Conservation (phyloP, 768 basidiomycete species). For the Tylopilus plumbeoviolaceoides region DNA sequence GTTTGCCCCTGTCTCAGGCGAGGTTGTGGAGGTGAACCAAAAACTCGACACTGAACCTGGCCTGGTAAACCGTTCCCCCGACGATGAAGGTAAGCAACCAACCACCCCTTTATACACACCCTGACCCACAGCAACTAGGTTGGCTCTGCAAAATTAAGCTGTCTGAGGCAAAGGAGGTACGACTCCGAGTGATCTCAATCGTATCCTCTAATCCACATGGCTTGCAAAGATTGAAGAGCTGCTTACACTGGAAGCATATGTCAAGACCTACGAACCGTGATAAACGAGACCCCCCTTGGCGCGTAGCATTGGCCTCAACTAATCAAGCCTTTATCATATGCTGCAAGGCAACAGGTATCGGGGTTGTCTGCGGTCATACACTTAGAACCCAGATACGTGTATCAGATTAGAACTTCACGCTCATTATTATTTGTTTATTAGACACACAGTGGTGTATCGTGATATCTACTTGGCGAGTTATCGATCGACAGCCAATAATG, state of each 20-base stretch:
- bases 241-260: slow-evolving; percentile 75
- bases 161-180: slow-evolving; percentile 71
- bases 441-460: not conserved
- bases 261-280: slow-evolving; percentile 48
- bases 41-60: slow-evolving; percentile 62
- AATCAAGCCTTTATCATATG: not conserved
- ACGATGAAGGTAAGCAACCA: slow-evolving; percentile 63
- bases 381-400: slow-evolving; percentile 6
- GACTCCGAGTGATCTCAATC: slow-evolving; percentile 8
- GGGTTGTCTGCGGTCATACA: not conserved
- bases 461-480: not conserved
- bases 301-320: slow-evolving; percentile 21
- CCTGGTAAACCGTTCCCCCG: slow-evolving; percentile 84
- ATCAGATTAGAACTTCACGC: slow-evolving; percentile 8
- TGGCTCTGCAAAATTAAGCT: slow-evolving; percentile 96
- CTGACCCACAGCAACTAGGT: slow-evolving; percentile 43
- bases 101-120: not conserved
- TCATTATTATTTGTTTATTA: not conserved
- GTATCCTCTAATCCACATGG: not conserved
- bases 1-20: slow-evolving; percentile 93
- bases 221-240: slow-evolving; percentile 58
- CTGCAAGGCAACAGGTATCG: not conserved
- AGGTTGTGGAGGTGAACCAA: slow-evolving; percentile 75
- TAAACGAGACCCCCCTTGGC: not conserved
- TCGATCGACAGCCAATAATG: not conserved